These are phyloP conservation scores for Osmozyma mogii DNA, from an alignment of 805 yeast species.

Conservation along the genomic window DNA sequence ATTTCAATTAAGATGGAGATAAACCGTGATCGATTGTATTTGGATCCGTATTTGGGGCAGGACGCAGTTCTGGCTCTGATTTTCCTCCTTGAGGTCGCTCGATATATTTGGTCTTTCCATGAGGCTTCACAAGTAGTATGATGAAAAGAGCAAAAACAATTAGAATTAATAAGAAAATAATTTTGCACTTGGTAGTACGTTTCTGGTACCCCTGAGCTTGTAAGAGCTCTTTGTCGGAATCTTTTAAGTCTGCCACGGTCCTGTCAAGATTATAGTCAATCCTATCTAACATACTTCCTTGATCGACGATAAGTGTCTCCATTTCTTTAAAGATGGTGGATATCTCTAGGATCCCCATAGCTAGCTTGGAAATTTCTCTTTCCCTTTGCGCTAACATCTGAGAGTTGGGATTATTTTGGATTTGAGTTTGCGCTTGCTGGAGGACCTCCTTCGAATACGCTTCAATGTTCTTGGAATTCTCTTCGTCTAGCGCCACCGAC, in stretches of 20 bases:
- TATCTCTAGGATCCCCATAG: slow-evolving; percentile 90
- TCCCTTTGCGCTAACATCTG: slow-evolving; percentile 62
- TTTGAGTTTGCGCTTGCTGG: slow-evolving; percentile 35
- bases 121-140: slow-evolving; percentile 62
- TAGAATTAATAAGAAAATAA: slow-evolving; percentile 66
- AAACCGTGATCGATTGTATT: too few relatives aligned
- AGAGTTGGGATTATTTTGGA: slow-evolving; percentile 16
- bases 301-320: slow-evolving; percentile 88
- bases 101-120: slow-evolving; percentile 18
- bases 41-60: too few relatives aligned
- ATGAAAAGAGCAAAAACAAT: slow-evolving; percentile 66
- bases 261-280: slow-evolving; percentile 86
- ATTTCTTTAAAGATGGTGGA: slow-evolving; percentile 89
- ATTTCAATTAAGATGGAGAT: too few relatives aligned
- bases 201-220: slow-evolving; percentile 78
- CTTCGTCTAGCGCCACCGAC: slow-evolving; percentile 4
- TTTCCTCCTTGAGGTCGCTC: too few relatives aligned
- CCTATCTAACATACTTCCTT: slow-evolving; percentile 88
- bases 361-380: slow-evolving; percentile 80
- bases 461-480: slow-evolving; percentile 33
- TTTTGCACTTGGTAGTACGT: slow-evolving; percentile 83
- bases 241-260: slow-evolving; percentile 67
- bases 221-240: slow-evolving; percentile 69
- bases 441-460: slow-evolving; percentile 47
- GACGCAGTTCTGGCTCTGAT: too few relatives aligned